Evolutionary conservation across 305 asterid species (phyloP).

Genomic region (Solanum chacoense): DNA sequence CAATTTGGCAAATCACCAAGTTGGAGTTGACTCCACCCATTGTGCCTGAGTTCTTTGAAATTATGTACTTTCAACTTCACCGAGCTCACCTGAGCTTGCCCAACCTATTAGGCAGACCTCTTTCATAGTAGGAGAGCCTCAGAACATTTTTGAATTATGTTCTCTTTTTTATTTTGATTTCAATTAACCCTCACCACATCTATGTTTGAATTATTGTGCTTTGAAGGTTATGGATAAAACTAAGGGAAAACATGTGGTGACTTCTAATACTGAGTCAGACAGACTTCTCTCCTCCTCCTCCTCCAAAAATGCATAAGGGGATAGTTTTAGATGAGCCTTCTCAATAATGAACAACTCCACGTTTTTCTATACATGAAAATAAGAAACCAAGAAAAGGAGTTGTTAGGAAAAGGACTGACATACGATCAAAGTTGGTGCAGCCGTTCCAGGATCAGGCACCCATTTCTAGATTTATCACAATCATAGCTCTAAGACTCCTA

Average conservation of each 20-base stretch:
- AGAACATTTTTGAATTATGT: neutral
- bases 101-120: neutral
- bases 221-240: neutral
- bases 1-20: neutral
- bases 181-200: neutral
- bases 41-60: neutral
- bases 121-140: neutral
- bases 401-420: too few relatives aligned
- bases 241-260: neutral
- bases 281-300: neutral
- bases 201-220: neutral
- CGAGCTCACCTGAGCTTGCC: neutral
- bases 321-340: neutral
- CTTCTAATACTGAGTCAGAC: neutral
- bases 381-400: neutral
- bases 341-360: neutral
- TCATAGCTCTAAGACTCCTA: neutral
- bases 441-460: neutral
- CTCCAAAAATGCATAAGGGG: neutral
- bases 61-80: neutral
- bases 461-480: neutral
- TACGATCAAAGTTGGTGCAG: neutral
- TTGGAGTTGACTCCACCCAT: neutral
- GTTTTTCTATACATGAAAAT: too few relatives aligned
- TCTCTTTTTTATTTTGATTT: neutral